Evolutionary conservation across 345 rosid genomes (phyloP).

Genomic region (Orychophragmus violaceus): DNA sequence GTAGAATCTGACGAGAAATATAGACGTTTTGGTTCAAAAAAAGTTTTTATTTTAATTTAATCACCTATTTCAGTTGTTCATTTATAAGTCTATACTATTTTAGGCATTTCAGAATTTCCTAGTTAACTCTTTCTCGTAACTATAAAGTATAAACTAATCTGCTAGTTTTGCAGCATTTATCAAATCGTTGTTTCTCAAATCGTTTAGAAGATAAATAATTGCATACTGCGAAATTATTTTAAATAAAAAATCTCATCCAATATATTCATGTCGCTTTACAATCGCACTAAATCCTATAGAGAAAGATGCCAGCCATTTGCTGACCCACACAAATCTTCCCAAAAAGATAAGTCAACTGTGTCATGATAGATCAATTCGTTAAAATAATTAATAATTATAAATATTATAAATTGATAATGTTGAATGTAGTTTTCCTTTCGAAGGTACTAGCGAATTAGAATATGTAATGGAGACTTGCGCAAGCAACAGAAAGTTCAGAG

Average conservation of each 20-base stretch:
- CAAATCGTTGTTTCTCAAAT: neutral
- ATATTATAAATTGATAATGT: neutral
- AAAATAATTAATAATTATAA: neutral
- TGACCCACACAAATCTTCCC: neutral
- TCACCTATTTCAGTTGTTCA: neutral
- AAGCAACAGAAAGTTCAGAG: too few relatives aligned
- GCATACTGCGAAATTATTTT: neutral
- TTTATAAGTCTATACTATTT: neutral
- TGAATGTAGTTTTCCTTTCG: too few relatives aligned
- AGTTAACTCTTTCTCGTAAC: neutral
- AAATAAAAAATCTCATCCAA: neutral
- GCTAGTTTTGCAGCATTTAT: neutral
- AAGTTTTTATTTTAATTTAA: neutral
- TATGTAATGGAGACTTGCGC: too few relatives aligned
- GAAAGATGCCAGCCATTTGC: neutral
- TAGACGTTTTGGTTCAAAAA: neutral
- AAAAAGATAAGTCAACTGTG: neutral
- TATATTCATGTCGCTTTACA: neutral
- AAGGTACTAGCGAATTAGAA: too few relatives aligned
- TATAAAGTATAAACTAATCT: neutral
- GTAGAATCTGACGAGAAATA: neutral
- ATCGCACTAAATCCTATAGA: neutral
- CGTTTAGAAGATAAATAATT: neutral
- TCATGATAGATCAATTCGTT: neutral
- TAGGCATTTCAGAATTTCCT: neutral